Conservation (phyloP, 805 yeast genomes). For the Ogataea henricii region DNA sequence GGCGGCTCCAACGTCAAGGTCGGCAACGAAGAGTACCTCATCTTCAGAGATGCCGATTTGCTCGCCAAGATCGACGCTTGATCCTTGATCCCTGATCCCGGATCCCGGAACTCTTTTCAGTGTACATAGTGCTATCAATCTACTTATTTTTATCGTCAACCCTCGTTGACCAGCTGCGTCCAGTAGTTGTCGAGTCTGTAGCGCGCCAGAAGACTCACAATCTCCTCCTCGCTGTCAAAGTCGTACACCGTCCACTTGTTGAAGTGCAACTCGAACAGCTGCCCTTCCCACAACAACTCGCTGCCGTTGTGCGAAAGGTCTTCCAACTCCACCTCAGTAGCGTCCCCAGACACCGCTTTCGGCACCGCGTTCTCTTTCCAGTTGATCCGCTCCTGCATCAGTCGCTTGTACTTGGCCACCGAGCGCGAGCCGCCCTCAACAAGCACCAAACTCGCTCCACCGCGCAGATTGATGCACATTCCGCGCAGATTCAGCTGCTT, state of each 20-base stretch:
- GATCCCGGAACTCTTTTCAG: no score
- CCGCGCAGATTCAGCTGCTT: slow-evolving; percentile 72
- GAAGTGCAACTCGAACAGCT: slow-evolving; percentile 53
- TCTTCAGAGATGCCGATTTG: slow-evolving; percentile 93
- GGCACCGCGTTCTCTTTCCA: slow-evolving; percentile 62
- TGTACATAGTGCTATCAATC: slow-evolving; percentile 12
- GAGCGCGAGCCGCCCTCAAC: slow-evolving; percentile 74
- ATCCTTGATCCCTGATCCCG: no score
- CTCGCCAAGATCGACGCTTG: slow-evolving; percentile 85
- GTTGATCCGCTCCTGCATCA: slow-evolving; percentile 60
- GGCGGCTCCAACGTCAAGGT: slow-evolving; percentile 92
- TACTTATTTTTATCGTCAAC: not conserved
- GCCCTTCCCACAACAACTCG: slow-evolving; percentile 71
- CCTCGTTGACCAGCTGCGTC: slow-evolving; percentile 40
- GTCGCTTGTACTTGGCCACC: slow-evolving; percentile 60
- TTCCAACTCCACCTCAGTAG: slow-evolving; percentile 22
- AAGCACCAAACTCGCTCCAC: slow-evolving; percentile 57
- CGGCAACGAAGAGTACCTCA: slow-evolving; percentile 54
- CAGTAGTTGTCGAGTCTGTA: slow-evolving; percentile 63
- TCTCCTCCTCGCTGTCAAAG: slow-evolving; percentile 52
- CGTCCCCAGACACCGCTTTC: slow-evolving; percentile 18
- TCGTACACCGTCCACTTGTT: slow-evolving; percentile 68
- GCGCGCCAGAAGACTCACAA: slow-evolving; percentile 48
- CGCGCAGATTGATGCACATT: slow-evolving; percentile 47
- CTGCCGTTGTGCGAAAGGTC: slow-evolving; percentile 50